Conservation (phyloP, 225 moss, liverwort and hornwort genomes). For the Antitrichia curtipendula region DNA sequence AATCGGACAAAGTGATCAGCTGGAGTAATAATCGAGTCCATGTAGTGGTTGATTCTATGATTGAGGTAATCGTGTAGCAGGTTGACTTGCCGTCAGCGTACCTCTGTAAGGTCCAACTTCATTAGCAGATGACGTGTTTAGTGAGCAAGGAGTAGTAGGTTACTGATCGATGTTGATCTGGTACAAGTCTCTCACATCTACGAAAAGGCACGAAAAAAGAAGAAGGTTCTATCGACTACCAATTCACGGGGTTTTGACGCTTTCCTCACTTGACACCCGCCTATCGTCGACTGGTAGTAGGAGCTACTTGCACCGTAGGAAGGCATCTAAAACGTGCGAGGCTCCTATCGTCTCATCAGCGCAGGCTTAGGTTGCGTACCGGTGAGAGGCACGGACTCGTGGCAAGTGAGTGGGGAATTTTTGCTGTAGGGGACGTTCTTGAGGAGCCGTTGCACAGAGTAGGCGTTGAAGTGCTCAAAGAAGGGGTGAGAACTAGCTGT, state of each 20-base stretch:
- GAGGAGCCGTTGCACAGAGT: background rate
- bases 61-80: background rate
- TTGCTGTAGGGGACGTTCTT: background rate
- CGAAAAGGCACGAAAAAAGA: background rate
- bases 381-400: slow-evolving; percentile 1
- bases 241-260: background rate
- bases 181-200: background rate
- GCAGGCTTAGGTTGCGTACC: background rate
- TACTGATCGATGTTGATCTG: background rate
- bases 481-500: background rate
- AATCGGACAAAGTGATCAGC: background rate
- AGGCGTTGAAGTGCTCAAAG: background rate
- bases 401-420: background rate
- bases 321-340: background rate
- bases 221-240: background rate
- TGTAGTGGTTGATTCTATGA: background rate
- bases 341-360: background rate
- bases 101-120: background rate
- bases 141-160: background rate
- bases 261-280: background rate
- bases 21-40: background rate
- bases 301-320: background rate
- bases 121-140: background rate
- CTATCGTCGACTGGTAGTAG: background rate
- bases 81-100: background rate